phyloP scores from a whole-genome alignment of 208 protist species.

The Wallacemonas sp. region DNA sequence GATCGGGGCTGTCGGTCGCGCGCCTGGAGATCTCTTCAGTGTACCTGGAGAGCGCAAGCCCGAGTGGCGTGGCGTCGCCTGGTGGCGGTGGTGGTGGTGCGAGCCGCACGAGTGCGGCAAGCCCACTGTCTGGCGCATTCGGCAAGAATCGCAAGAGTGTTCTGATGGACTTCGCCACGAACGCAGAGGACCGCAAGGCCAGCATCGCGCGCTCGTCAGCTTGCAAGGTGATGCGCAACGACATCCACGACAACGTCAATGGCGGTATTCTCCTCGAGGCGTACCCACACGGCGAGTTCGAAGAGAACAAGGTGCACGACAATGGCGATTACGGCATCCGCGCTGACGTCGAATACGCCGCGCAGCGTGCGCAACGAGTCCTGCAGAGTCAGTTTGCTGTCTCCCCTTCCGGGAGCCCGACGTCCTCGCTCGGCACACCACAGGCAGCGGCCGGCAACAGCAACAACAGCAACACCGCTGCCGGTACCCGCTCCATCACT shows the following conservation, averaged over 20 bases:
- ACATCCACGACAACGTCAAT: conserved; percentile 58
- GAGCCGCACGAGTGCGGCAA: neutral
- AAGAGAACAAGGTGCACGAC: conserved; percentile 71
- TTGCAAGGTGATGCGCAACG: conserved; percentile 50
- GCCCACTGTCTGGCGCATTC: neutral
- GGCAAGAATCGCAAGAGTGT: conserved; percentile 26
- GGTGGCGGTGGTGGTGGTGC: neutral
- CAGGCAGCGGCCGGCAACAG: no score
- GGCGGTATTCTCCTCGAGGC: conserved; percentile 73
- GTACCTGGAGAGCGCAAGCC: conserved; percentile 17
- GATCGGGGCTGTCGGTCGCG: conserved; percentile 45
- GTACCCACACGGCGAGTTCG: conserved; percentile 38
- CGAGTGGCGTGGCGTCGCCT: neutral
- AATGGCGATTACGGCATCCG: conserved; percentile 74
- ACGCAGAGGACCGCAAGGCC: conserved; percentile 24
- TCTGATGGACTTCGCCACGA: conserved; percentile 23
- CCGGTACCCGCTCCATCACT: conserved; percentile 1
- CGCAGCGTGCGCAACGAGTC: conserved; percentile 30
- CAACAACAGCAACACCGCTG: no score
- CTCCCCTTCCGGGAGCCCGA: neutral
- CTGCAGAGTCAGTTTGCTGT: conserved; percentile 17
- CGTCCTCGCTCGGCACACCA: neutral
- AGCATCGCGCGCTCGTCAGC: conserved; percentile 17
- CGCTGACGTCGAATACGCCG: conserved; percentile 52
- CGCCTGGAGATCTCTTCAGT: conserved; percentile 53